Conservation (phyloP, 2,329 filamentous ascomycete species). For the Paracamarosporium sp. region DNA sequence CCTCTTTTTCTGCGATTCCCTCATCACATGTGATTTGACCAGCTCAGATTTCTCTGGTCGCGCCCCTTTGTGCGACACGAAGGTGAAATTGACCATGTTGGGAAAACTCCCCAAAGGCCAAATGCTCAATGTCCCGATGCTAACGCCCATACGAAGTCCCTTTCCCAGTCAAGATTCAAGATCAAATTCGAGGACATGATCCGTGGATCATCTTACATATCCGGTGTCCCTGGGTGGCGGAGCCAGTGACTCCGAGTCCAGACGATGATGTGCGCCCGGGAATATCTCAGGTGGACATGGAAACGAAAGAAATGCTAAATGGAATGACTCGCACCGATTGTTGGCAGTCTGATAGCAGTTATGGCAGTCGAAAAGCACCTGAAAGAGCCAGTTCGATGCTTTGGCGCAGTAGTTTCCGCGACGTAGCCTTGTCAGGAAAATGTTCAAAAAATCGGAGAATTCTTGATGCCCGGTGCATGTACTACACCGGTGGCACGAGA, state of each 20-base stretch:
- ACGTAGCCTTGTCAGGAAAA: slow-evolving; percentile 17
- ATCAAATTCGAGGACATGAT: not conserved
- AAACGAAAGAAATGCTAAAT: no score
- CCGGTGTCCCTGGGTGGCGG: not conserved
- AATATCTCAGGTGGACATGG: not conserved
- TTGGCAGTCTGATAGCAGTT: not conserved
- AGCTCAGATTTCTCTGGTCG: slow-evolving; percentile 22
- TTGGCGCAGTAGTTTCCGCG: not conserved
- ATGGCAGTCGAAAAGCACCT: not conserved
- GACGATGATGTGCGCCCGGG: not conserved
- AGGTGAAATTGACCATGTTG: slow-evolving; percentile 22
- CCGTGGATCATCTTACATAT: not conserved
- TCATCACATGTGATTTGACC: slow-evolving; percentile 28
- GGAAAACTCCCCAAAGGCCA: not conserved
- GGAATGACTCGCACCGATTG: not conserved
- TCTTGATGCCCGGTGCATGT: slow-evolving; percentile 1
- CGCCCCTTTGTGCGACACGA: slow-evolving; percentile 25
- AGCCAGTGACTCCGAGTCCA: not conserved
- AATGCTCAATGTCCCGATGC: not conserved
- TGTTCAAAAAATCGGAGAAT: slow-evolving; percentile 14
- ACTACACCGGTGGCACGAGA: not conserved
- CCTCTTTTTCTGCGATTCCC: slow-evolving; percentile 23
- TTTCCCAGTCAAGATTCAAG: not conserved
- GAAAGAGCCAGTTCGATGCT: not conserved
- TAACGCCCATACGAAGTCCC: not conserved